Evolutionary conservation across 495 filamentous ascomycete genomes (phyloP).

Genomic region (Xylaria intraflava): DNA sequence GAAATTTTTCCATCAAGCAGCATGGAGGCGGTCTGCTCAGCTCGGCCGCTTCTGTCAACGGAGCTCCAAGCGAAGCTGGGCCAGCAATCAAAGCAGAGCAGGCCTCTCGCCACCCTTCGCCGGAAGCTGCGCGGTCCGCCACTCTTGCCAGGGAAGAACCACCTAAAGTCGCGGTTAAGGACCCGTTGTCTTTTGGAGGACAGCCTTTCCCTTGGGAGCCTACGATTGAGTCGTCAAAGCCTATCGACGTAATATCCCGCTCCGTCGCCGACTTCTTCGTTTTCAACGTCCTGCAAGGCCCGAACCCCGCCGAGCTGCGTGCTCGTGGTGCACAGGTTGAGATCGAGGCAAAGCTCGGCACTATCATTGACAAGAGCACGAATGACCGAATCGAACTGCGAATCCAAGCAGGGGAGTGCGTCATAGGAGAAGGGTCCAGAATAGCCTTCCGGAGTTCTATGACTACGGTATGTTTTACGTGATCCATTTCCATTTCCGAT

Average conservation of each 20-base stretch:
- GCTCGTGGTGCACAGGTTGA: constrained; percentile 66
- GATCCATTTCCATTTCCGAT: neutral
- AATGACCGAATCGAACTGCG: constrained; percentile 60
- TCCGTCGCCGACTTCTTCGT: constrained; percentile 70
- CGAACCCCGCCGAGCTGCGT: constrained; percentile 47
- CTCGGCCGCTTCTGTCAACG: constrained; percentile 29
- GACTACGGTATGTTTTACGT: constrained; percentile 59
- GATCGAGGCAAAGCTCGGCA: constrained; percentile 87
- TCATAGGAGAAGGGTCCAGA: constrained; percentile 50
- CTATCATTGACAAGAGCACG: constrained; percentile 62
- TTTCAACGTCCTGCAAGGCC: constrained; percentile 54
- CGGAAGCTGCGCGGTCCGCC: constrained; percentile 36
- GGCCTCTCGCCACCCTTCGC: constrained; percentile 42
- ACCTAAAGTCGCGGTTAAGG: constrained; percentile 1
- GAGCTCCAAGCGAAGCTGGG: constrained; percentile 22
- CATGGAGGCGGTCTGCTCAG: constrained; percentile 17
- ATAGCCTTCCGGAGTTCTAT: constrained; percentile 72
- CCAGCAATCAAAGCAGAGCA: constrained; percentile 26
- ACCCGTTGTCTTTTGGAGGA: constrained; percentile 19
- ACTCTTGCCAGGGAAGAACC: constrained; percentile 20
- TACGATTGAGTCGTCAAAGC: constrained; percentile 58
- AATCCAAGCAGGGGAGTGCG: constrained; percentile 54
- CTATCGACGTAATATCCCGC: constrained; percentile 61
- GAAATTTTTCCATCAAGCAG: constrained; percentile 35
- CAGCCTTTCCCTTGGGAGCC: constrained; percentile 59